Percentiles rank a stretch among this genome's conserved stretches.
Conservation (phyloP, 345 rosid species). For the Corchorus olitorius region DNA sequence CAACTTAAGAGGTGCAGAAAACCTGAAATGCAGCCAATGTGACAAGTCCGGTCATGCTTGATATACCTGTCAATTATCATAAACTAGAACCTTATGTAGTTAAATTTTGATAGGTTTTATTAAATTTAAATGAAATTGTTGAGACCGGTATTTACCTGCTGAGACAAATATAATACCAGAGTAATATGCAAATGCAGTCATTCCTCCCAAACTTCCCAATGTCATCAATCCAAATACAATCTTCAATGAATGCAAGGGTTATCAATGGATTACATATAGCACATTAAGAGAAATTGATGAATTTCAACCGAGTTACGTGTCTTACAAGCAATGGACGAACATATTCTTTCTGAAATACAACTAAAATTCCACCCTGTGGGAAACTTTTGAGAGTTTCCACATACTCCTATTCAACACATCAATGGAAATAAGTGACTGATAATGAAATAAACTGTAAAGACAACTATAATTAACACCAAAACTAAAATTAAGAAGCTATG, state of each 20-base stretch:
- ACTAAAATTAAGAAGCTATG: no score
- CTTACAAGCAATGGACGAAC: constrained; percentile 12
- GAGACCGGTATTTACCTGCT: constrained; percentile 6
- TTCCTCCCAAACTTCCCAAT: neutral
- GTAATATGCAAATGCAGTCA: neutral
- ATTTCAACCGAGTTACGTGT: neutral
- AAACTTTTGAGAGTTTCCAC: neutral
- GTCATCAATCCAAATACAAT: neutral
- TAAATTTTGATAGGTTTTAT: neutral
- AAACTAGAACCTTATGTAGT: neutral
- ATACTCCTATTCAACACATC: neutral
- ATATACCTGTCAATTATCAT: neutral
- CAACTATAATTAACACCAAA: no score
- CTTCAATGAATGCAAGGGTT: neutral
- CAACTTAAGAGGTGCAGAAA: neutral
- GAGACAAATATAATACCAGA: neutral
- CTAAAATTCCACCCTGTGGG: neutral
- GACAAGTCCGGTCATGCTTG: constrained; percentile 12
- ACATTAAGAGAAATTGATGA: neutral
- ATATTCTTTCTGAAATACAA: constrained; percentile 20
- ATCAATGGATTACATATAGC: neutral
- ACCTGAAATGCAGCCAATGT: neutral
- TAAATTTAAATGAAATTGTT: neutral
- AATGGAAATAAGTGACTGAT: neutral
- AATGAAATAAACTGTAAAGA: neutral